Base-by-base conservation (phyloP, 176 grass and related monocot species). In the Dactylis glomerata region DNA sequence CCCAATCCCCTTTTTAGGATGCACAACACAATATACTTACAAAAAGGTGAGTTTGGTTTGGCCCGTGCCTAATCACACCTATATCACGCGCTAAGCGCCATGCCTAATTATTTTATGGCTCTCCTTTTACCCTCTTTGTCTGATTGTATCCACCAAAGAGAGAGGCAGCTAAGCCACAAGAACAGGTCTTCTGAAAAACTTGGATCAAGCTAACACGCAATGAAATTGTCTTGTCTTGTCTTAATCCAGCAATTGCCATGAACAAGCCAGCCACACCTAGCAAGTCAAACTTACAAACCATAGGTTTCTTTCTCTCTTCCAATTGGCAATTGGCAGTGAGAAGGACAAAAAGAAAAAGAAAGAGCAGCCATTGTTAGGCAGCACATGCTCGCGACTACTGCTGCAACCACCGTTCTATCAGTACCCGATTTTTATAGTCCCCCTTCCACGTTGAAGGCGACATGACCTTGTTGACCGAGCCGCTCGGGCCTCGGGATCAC, bases 381-480 rank as follows among this genome's bases (percentile, higher is more conserved):
- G 42, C 78, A 80, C 79, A 81, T 68, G 62, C 41, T 68, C 42
- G 42, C 32, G 38, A 66, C 61, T 51, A 69, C 50, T 20, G 9
- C 41, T 61, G 19, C 82, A 81, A 76, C 83, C 62, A 81, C 70
- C 88, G 0, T 26, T 79, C 23, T 73, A 13, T 32, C 23, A 64
- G 37, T 16, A 5, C 40, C 27, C 64, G 52, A 14, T 55, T 19
- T 83, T 73, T 79, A 26, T 52, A 77, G 30, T 33, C 27, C 24
- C 65, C 12, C 20, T 65, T 55, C 55, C 54, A 73, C 8, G 68
- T 83, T 17, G 15, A 67, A 67, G 56, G 73, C 74, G 45, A 44
- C 84, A 45, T 78, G 66, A 16, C 12, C 12, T 74, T 87, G 80
- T 86, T 87, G 80, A 75, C 68, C 41, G 0, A 10, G 54, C 51